Base-by-base conservation (phyloP, 1,284 basidiomycete genomes). In the Naganishia sp. region DNA sequence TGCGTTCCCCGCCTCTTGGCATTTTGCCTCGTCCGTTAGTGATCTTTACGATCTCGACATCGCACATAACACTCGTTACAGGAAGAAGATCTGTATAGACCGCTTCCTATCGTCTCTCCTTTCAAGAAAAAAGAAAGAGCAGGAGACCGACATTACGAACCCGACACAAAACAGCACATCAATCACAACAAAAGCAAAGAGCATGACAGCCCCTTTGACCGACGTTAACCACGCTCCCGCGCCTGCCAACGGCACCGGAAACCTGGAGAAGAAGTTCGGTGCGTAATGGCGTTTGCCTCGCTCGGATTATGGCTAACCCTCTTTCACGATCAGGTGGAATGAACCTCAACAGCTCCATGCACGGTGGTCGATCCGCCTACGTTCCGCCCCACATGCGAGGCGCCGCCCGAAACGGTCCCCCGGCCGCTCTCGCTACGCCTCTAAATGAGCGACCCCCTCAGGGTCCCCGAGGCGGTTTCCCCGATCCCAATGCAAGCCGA, bases 381-480 rank as follows among this genome's bases (percentile, higher is more conserved):
- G 90, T 96, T 73, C 93, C 93, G 74, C 93, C 93, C 78, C 92
- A 95, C 75, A 72, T 82, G 79, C 92, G 85, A 87, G 90, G 83
- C 84, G 88, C 88, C 87, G 86, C 84, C 55, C 63, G 45, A 44
- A 46, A 44, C 53, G 49, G 55, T 15, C 70, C 72, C 71, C 73
- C 69, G 65, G 88, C 70, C 69, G 70, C 64, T 50, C 65, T 87
- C 85, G 86, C 86, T 79, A 84, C 88, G 73, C 71, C 75, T 54
- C 65, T 79, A 84, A 74, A 82, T 64, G 59, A 50, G 7, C 59
- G 53, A 63, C 52, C 44, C 18, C 80, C 68, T 42, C 65, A 69
- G n/a, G 76, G 75, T 63, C 74, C 77, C 66, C 68, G 73, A 48
- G 70, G 67, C 45, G 66, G 66, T 45, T 67, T 54, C 66, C 69